Evolutionary conservation across 352 stramenopile species (phyloP).

Genomic region (Albugo candida): DNA sequence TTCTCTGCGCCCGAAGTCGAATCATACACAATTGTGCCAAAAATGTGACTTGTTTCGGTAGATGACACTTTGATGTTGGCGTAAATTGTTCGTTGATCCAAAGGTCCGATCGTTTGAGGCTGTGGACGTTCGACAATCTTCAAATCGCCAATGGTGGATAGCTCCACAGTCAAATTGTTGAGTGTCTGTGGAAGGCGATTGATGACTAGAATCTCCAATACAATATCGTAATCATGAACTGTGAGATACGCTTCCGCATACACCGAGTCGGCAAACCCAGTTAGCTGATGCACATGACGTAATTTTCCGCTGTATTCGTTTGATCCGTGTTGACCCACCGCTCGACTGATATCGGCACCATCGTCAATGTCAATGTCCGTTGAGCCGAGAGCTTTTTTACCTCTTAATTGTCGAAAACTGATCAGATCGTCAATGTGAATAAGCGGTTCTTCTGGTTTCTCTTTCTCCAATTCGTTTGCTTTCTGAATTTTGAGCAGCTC

Average conservation of each 20-base stretch:
- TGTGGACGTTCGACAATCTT: constrained; percentile 98
- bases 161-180: constrained; percentile 96
- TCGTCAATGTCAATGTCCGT: constrained; percentile 97
- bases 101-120: constrained; percentile 92
- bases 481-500: constrained; percentile 59
- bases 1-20: constrained; percentile 91
- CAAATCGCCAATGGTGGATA: constrained; percentile 98
- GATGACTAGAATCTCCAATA: constrained; percentile 97
- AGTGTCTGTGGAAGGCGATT: constrained; percentile 97
- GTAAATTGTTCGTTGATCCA: constrained; percentile 92
- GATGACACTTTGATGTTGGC: constrained; percentile 99
- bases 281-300: constrained; percentile 96
- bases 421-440: constrained; percentile 91
- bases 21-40: constrained; percentile 99
- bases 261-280: constrained; percentile 97
- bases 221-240: constrained; percentile 99
- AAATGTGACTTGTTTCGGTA: constrained; percentile 99
- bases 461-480: constrained; percentile 36
- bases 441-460: constrained; percentile 28
- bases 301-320: constrained; percentile 84
- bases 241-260: constrained; percentile 99
- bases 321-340: constrained; percentile 79
- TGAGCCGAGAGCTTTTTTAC: constrained; percentile 79
- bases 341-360: constrained; percentile 88
- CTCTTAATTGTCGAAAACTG: constrained; percentile 92